A percentile compares a stretch with the other conserved stretches of the same genome.
Conservation (phyloP, 352 stramenopile species). For the Lagenidium giganteum region DNA sequence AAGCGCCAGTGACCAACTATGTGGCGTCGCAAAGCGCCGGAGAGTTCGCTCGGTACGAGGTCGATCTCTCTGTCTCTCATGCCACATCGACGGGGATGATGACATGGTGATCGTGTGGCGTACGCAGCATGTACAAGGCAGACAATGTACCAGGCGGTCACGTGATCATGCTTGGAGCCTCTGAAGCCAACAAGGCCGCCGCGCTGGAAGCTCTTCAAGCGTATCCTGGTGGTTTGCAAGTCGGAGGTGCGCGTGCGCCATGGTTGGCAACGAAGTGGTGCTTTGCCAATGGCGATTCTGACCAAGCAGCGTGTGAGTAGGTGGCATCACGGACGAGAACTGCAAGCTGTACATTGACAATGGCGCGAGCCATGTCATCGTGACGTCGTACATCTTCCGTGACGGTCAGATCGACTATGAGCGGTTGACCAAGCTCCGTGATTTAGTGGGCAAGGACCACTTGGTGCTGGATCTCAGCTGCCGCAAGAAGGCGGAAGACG, state of each 20-base stretch:
- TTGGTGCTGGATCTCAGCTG: constrained; percentile 96
- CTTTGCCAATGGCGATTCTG: not conserved
- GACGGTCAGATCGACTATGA: constrained; percentile 89
- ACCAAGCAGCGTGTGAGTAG: constrained; percentile 18
- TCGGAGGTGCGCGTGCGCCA: constrained; percentile 75
- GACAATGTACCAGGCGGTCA: constrained; percentile 92
- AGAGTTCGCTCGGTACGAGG: constrained; percentile 64
- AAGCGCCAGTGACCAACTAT: constrained; percentile 90
- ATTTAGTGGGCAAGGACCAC: constrained; percentile 72
- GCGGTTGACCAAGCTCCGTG: constrained; percentile 55
- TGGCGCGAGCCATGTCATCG: constrained; percentile 97
- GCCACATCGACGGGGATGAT: no score
- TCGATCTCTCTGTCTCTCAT: not conserved
- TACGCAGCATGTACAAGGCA: constrained; percentile 85
- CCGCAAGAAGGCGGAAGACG: constrained; percentile 81
- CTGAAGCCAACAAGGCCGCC: constrained; percentile 88
- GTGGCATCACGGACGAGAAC: constrained; percentile 91
- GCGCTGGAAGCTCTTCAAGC: constrained; percentile 79
- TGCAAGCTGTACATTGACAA: constrained; percentile 92
- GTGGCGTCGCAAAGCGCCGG: constrained; percentile 64
- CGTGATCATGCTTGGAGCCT: constrained; percentile 97
- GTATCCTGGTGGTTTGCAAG: constrained; percentile 92
- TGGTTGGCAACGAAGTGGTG: constrained; percentile 1
- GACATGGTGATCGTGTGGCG: not conserved
- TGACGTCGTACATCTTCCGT: constrained; percentile 97